These are phyloP conservation scores for Diplodia sapinea DNA, from an alignment of 2,329 filamentous ascomycete species.

Conservation along the genomic window DNA sequence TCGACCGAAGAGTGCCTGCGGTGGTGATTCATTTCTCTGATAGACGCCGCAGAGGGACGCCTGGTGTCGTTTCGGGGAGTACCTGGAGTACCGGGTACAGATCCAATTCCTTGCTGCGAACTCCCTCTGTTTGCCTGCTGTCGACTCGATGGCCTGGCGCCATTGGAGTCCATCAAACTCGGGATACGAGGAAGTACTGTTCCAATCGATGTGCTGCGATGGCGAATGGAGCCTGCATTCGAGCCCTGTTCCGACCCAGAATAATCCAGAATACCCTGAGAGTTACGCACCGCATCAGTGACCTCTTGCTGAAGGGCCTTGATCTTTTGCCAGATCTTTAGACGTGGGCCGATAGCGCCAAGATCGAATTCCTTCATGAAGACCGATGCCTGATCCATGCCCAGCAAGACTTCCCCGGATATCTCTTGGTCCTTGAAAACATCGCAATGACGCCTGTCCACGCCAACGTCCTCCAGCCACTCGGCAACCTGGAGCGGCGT, in stretches of 20 bases:
- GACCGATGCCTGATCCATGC: slow-evolving; percentile 93
- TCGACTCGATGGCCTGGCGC: slow-evolving; percentile 39
- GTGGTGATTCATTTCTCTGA: slow-evolving; percentile 81
- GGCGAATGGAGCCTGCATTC: slow-evolving; percentile 25
- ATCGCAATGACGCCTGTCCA: slow-evolving; percentile 89
- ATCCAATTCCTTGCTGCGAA: slow-evolving; percentile 38
- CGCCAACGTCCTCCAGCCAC: slow-evolving; percentile 81
- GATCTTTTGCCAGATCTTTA: slow-evolving; percentile 98
- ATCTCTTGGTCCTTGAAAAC: slow-evolving; percentile 97
- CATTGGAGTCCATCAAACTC: slow-evolving; percentile 44
- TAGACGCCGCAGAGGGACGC: slow-evolving; percentile 78
- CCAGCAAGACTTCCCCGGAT: slow-evolving; percentile 86
- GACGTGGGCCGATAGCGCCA: slow-evolving; percentile 82
- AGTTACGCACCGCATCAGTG: slow-evolving; percentile 40
- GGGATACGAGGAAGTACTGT: slow-evolving; percentile 48
- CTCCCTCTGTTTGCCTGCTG: slow-evolving; percentile 42
- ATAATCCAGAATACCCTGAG: slow-evolving; percentile 8
- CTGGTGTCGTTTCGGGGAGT: slow-evolving; percentile 49
- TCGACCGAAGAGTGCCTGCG: slow-evolving; percentile 89
- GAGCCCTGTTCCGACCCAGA: slow-evolving; percentile 51
- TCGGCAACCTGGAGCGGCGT: slow-evolving; percentile 82
- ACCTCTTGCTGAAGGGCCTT: slow-evolving; percentile 90
- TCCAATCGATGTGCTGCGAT: slow-evolving; percentile 47
- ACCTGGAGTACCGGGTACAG: slow-evolving; percentile 31
- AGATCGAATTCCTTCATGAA: slow-evolving; percentile 96